These are phyloP conservation scores for Phytophthora tubulina DNA, from an alignment of 352 stramenopile species.

Conservation along the genomic window DNA sequence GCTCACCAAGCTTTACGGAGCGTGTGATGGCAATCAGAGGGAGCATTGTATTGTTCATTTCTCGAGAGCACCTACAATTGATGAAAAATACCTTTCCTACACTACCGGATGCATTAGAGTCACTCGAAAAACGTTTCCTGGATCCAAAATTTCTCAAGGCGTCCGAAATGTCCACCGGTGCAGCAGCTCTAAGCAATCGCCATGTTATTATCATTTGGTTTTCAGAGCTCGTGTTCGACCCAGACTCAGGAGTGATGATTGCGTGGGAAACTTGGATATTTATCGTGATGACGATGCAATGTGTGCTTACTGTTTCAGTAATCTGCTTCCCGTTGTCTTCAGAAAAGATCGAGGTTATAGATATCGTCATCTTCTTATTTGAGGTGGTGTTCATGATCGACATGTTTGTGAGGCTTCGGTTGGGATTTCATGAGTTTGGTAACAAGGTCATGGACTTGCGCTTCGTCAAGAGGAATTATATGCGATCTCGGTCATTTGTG, in stretches of 20 bases:
- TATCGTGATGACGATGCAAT: constrained; percentile 61
- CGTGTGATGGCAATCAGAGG: constrained; percentile 61
- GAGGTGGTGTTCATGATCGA: constrained; percentile 65
- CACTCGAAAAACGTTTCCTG: constrained; percentile 60
- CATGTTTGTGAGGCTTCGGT: constrained; percentile 58
- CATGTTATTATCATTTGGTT: constrained; percentile 15
- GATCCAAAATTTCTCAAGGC: constrained; percentile 65
- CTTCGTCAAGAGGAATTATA: constrained; percentile 56
- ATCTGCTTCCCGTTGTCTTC: constrained; percentile 53
- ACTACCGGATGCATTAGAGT: constrained; percentile 43
- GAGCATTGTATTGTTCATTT: constrained; percentile 66
- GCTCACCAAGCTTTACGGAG: constrained; percentile 54
- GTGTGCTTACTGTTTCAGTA: constrained; percentile 51
- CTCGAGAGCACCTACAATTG: constrained; percentile 52
- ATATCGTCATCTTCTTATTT: constrained; percentile 49
- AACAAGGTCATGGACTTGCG: constrained; percentile 73
- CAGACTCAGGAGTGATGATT: constrained; percentile 59
- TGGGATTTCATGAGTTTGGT: constrained; percentile 74
- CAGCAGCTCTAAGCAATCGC: constrained; percentile 3
- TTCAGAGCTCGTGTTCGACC: constrained; percentile 53
- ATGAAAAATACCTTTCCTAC: constrained; percentile 47
- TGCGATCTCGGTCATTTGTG: constrained; percentile 53
- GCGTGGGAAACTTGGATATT: constrained; percentile 73
- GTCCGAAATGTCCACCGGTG: constrained; percentile 35
- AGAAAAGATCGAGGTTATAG: constrained; percentile 7